A percentile compares a stretch with the other conserved stretches of the same genome.
phyloP scores from a whole-genome alignment of 73 alveolate species.

The Stentor roeselii region DNA sequence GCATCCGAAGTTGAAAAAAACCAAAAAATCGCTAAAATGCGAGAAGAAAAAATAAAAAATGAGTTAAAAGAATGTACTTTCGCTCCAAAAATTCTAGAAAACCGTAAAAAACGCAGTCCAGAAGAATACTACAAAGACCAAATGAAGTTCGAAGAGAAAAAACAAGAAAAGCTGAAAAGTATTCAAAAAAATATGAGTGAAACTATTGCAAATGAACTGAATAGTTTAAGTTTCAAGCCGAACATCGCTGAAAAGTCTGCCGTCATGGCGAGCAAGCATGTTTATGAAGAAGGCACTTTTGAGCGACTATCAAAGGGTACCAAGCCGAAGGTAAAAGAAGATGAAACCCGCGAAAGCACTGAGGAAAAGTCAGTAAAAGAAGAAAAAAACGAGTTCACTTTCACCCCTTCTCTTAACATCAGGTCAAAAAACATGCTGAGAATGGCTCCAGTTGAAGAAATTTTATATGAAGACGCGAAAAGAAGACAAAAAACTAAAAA shows the following conservation, averaged over 20 bases:
- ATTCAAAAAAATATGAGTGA: not conserved
- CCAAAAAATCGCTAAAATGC: not conserved
- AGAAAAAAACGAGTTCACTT: not conserved
- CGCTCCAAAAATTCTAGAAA: not conserved
- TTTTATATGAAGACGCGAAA: constrained; percentile 14
- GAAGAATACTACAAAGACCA: not conserved
- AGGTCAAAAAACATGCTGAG: constrained; percentile 17
- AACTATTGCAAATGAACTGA: not conserved
- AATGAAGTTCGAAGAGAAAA: not conserved
- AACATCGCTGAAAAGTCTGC: not conserved
- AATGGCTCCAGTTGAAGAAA: not conserved
- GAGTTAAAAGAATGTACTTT: constrained; percentile 1
- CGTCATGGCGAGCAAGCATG: constrained; percentile 6
- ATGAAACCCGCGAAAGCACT: not conserved
- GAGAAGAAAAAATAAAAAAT: not conserved
- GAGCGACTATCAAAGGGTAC: not conserved
- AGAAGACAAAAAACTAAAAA: not conserved
- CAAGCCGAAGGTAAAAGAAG: not conserved
- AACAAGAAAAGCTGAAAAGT: constrained; percentile 8
- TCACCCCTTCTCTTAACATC: not conserved
- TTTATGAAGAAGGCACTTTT: not conserved
- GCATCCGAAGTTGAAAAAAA: not conserved
- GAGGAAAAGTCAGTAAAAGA: not conserved
- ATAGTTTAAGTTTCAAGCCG: not conserved
- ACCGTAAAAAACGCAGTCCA: not conserved